Conservation (phyloP, 2,329 filamentous ascomycete genomes). For the Polychaeton citri region DNA sequence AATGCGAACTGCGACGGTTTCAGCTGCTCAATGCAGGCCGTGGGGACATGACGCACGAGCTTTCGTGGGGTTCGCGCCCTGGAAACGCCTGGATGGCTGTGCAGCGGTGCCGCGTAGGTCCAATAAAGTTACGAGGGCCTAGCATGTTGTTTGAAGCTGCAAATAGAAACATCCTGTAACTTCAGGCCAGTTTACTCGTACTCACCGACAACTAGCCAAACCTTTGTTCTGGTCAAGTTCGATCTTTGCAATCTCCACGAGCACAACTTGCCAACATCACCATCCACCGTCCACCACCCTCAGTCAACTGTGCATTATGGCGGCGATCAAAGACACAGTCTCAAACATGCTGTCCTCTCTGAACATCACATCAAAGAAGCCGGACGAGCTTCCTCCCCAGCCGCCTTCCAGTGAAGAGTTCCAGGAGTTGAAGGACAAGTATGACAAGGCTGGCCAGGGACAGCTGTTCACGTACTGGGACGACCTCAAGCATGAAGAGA, state of each 20-base stretch:
- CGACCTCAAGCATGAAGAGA: constrained; percentile 57
- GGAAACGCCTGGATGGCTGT: too few relatives aligned
- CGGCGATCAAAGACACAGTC: background rate
- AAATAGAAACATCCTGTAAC: background rate
- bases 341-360: constrained; percentile 24
- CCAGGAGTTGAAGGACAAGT: constrained; percentile 55
- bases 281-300: too few relatives aligned
- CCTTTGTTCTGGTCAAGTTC: too few relatives aligned
- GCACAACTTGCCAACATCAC: too few relatives aligned
- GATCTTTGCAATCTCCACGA: too few relatives aligned
- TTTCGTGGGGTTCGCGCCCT: too few relatives aligned
- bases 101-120: too few relatives aligned
- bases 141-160: too few relatives aligned
- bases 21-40: too few relatives aligned
- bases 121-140: too few relatives aligned
- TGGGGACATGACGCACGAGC: too few relatives aligned
- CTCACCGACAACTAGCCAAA: background rate
- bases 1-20: too few relatives aligned
- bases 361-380: constrained; percentile 19
- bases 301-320: background rate
- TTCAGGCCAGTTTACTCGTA: background rate
- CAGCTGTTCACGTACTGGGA: constrained; percentile 86
- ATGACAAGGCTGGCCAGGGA: constrained; percentile 59
- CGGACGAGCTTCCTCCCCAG: constrained; percentile 23
- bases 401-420: constrained; percentile 54